Percentiles rank a stretch among this genome's conserved stretches.
These are phyloP conservation scores for Heterobasidion irregulare DNA, from an alignment of 1,284 basidiomycete genomes.

Conservation along the genomic window DNA sequence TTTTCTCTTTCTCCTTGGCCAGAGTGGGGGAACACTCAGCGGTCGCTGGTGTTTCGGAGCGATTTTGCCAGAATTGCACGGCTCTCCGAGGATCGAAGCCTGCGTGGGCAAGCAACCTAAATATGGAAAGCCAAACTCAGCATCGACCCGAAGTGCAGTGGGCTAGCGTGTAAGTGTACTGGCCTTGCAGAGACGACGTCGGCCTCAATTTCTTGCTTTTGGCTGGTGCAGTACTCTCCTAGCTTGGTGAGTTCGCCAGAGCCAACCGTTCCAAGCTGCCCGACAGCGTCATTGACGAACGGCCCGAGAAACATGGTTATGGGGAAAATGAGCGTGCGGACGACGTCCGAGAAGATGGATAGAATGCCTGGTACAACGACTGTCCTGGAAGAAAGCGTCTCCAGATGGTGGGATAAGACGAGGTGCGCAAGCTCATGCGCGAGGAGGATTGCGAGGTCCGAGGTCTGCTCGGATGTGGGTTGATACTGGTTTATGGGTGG, in stretches of 20 bases:
- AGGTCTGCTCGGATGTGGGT: constrained; percentile 76
- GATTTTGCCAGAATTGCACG: constrained; percentile 66
- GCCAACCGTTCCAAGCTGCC: constrained; percentile 67
- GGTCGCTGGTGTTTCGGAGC: constrained; percentile 22
- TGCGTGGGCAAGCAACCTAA: constrained; percentile 76
- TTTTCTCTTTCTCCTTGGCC: constrained; percentile 11
- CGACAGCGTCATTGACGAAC: constrained; percentile 86
- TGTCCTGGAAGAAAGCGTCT: constrained; percentile 76
- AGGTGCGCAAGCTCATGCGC: constrained; percentile 87
- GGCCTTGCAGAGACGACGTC: constrained; percentile 81
- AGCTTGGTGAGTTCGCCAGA: constrained; percentile 66
- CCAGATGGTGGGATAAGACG: constrained; percentile 81
- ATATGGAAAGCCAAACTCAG: not conserved
- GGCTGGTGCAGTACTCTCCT: constrained; percentile 64
- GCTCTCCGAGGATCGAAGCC: constrained; percentile 77
- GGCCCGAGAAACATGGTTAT: constrained; percentile 86
- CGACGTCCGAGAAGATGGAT: constrained; percentile 67
- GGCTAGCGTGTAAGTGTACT: constrained; percentile 9
- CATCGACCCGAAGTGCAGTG: not conserved
- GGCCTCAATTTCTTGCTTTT: constrained; percentile 80
- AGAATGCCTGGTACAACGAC: constrained; percentile 76
- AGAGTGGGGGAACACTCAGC: constrained; percentile 30
- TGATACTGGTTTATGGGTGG: constrained; percentile 27
- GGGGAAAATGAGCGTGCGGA: constrained; percentile 75
- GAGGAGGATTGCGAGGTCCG: constrained; percentile 78